Evolutionary conservation across 106 monocot species (phyloP).

Genomic region (Xerophyta viscosa): DNA sequence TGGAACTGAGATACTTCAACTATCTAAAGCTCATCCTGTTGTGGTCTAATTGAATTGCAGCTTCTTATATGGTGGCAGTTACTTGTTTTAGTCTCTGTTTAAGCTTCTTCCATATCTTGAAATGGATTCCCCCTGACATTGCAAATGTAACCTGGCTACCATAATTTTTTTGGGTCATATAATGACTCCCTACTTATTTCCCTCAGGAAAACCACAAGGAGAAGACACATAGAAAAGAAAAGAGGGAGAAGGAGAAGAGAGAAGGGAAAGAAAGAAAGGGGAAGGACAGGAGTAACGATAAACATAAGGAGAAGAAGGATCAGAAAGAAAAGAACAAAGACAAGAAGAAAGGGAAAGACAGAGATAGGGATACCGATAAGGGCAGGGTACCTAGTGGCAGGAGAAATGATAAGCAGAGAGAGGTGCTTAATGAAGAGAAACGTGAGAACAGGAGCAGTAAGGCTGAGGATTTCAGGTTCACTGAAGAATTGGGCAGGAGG

Average conservation of each 20-base stretch:
- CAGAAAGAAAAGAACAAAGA: conserved; percentile 32
- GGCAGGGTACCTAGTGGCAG: conserved; percentile 15
- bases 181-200: neutral
- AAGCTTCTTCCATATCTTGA: too few relatives aligned
- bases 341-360: conserved; percentile 29
- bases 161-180: too few relatives aligned
- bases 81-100: too few relatives aligned
- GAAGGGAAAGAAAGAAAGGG: conserved; percentile 31
- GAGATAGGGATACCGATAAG: conserved; percentile 22
- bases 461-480: conserved; percentile 28
- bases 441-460: conserved; percentile 12
- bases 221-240: conserved; percentile 24
- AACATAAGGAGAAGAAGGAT: conserved; percentile 50
- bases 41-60: too few relatives aligned
- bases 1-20: too few relatives aligned
- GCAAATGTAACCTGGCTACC: too few relatives aligned
- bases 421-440: conserved; percentile 12
- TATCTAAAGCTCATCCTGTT: too few relatives aligned
- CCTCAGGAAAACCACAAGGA: conserved; percentile 24
- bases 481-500: conserved; percentile 33
- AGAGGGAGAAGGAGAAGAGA: conserved; percentile 14
- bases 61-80: too few relatives aligned
- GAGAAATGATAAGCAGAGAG: conserved; percentile 13
- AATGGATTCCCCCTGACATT: too few relatives aligned
- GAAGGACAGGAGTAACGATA: conserved; percentile 33